phyloP scores from a whole-genome alignment of 2,329 filamentous ascomycete species.

The Botrytis deweyae region DNA sequence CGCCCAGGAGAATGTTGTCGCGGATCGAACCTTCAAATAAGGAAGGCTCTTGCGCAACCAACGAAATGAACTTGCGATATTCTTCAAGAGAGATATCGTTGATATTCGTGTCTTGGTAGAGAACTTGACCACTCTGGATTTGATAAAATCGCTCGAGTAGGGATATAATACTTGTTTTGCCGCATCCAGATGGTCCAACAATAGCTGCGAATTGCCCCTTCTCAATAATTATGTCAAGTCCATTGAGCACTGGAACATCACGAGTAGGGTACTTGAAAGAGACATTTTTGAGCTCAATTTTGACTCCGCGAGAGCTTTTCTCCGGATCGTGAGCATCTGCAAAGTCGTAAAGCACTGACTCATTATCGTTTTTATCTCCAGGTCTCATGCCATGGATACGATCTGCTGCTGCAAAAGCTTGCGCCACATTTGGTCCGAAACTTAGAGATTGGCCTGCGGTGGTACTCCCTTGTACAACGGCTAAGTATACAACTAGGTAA shows the following conservation, averaged over 20 bases:
- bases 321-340: conserved; percentile 33
- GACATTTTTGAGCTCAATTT: conserved; percentile 56
- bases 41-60: conserved; percentile 73
- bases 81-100: conserved; percentile 55
- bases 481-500: conserved; percentile 57
- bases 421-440: conserved; percentile 55
- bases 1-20: conserved; percentile 70
- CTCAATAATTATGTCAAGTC: conserved; percentile 57
- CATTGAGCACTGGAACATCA: conserved; percentile 56
- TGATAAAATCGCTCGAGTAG: conserved; percentile 72
- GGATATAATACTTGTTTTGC: conserved; percentile 56
- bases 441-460: conserved; percentile 53
- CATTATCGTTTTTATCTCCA: not conserved
- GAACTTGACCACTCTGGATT: conserved; percentile 60
- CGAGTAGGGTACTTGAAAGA: conserved; percentile 62
- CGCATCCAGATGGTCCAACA: conserved; percentile 62
- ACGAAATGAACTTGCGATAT: conserved; percentile 65
- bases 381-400: conserved; percentile 50
- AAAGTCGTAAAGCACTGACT: conserved; percentile 20
- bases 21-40: conserved; percentile 62
- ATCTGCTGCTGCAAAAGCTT: conserved; percentile 58
- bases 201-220: conserved; percentile 70
- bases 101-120: conserved; percentile 63
- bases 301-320: conserved; percentile 43
- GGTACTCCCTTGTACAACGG: conserved; percentile 53